phyloP scores from a whole-genome alignment of 257 asterid species.

The Osmanthus fragrans region DNA sequence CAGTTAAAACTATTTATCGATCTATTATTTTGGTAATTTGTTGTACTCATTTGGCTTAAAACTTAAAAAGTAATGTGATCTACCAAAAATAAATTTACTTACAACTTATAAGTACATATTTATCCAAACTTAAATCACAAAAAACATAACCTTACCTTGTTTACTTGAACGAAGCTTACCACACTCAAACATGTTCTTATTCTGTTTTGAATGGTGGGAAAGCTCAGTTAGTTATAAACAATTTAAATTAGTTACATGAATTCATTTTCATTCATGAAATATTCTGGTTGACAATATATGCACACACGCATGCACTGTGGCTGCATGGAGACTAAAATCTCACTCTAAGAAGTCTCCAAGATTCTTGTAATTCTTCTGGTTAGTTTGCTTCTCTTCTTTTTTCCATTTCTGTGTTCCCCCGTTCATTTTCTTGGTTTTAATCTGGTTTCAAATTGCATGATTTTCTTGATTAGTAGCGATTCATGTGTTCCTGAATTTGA shows the following conservation, averaged over 20 bases:
- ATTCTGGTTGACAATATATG: neutral
- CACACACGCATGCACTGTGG: neutral
- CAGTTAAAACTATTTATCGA: neutral
- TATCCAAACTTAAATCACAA: neutral
- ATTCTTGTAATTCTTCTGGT: slow-evolving; percentile 30
- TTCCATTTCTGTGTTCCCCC: slow-evolving; percentile 11
- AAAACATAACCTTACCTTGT: neutral
- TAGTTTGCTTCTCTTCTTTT: slow-evolving; percentile 10
- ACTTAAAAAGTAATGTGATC: too few relatives aligned
- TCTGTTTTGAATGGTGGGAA: neutral
- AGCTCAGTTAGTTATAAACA: neutral
- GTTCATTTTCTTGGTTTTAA: slow-evolving; percentile 35
- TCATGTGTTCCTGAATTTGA: slow-evolving; percentile 25
- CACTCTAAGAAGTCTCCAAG: slow-evolving; percentile 9
- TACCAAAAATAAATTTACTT: neutral
- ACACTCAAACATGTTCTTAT: neutral
- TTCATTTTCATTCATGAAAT: slow-evolving; percentile 10
- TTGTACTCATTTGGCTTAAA: too few relatives aligned
- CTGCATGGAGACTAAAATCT: slow-evolving; percentile 45
- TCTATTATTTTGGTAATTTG: too few relatives aligned
- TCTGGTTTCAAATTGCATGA: slow-evolving; percentile 24
- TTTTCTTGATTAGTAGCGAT: slow-evolving; percentile 15
- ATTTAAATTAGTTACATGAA: slow-evolving; percentile 23
- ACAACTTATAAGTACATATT: too few relatives aligned
- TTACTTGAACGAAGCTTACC: neutral